These are phyloP conservation scores for Mycotypha africana DNA, from an alignment of 371 early-diverging fungal species.

Conservation along the genomic window DNA sequence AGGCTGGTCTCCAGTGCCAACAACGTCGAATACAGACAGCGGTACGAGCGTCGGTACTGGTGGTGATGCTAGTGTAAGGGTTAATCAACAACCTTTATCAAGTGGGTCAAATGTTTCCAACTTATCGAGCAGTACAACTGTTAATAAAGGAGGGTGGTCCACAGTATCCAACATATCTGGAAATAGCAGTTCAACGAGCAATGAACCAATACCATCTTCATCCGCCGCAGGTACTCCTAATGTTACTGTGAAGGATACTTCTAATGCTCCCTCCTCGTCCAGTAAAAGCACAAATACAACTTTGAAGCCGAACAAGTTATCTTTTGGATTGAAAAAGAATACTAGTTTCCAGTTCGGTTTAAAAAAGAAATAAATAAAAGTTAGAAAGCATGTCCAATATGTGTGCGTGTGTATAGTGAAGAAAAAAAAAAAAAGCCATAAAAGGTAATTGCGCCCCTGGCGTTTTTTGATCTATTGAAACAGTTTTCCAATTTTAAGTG, in stretches of 20 bases:
- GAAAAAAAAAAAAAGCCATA: neutral
- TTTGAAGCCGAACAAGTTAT: conserved; percentile 9
- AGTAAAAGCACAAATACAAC: too few relatives aligned
- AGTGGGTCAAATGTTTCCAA: too few relatives aligned
- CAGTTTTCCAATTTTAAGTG: conserved; percentile 1
- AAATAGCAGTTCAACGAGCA: too few relatives aligned
- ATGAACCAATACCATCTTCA: too few relatives aligned
- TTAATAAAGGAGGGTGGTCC: neutral
- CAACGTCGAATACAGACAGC: neutral
- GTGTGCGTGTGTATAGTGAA: too few relatives aligned
- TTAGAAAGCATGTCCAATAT: too few relatives aligned
- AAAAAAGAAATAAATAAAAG: conserved; percentile 19
- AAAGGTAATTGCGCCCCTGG: neutral
- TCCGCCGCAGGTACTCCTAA: too few relatives aligned
- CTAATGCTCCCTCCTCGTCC: too few relatives aligned
- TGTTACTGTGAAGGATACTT: too few relatives aligned
- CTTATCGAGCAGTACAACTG: neutral
- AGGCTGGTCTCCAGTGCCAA: neutral
- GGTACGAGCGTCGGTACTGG: neutral
- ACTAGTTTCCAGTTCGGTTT: conserved; percentile 31
- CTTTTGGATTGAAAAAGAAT: conserved; percentile 26
- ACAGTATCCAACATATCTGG: neutral
- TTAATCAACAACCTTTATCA: too few relatives aligned
- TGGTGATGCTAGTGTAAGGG: conserved; percentile 1
- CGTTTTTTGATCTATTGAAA: neutral